Conservation (phyloP, 108 stramenopile genomes). For the Cyclotella atomus region DNA sequence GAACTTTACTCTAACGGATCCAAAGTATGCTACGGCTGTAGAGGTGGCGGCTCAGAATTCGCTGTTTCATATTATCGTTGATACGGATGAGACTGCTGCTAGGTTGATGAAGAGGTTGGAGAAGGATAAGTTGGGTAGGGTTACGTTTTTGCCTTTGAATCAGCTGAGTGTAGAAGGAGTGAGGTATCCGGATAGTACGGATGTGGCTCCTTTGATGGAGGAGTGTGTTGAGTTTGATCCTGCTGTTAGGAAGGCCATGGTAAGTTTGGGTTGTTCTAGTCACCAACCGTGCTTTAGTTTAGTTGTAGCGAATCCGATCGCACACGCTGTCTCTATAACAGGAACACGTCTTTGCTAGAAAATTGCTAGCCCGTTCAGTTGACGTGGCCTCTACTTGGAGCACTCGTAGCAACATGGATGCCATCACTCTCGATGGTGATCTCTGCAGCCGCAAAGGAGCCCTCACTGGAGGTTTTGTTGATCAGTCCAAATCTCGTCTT, state of each 20-base stretch:
- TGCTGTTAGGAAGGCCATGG: conserved; percentile 87
- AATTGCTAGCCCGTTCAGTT: conserved; percentile 84
- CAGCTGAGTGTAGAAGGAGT: conserved; percentile 74
- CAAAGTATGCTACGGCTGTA: conserved; percentile 90
- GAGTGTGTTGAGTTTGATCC: conserved; percentile 83
- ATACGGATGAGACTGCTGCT: conserved; percentile 96
- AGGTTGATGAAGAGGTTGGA: conserved; percentile 90
- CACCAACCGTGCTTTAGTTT: no score
- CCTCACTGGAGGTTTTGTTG: conserved; percentile 91
- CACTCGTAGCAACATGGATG: conserved; percentile 81
- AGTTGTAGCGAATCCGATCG: no score
- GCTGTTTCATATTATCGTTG: conserved; percentile 98
- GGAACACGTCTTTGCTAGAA: conserved; percentile 91
- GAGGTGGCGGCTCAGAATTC: conserved; percentile 95
- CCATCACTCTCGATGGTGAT: conserved; percentile 98
- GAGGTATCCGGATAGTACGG: conserved; percentile 72
- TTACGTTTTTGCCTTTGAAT: conserved; percentile 98
- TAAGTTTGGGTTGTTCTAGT: no score
- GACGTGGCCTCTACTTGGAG: conserved; percentile 84
- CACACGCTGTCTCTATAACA: neutral
- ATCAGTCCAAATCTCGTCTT: conserved; percentile 72
- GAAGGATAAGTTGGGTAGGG: conserved; percentile 85
- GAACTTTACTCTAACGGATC: conserved; percentile 80
- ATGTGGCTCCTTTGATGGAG: conserved; percentile 71
- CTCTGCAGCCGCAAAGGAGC: conserved; percentile 91